Evolutionary conservation across 345 rosid genomes (phyloP).

Genomic region (Cardiospermum halicacabum): DNA sequence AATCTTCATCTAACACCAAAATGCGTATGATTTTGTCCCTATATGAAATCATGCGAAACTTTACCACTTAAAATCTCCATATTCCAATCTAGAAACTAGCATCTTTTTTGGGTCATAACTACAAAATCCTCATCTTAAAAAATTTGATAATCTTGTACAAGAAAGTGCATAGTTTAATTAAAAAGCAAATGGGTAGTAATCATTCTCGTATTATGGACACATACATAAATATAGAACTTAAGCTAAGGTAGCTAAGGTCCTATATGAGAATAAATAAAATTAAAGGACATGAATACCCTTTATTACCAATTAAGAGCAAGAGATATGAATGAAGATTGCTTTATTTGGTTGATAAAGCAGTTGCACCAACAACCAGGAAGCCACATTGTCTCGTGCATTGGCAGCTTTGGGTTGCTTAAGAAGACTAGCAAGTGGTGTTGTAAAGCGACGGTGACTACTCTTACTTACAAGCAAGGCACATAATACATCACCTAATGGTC

Average conservation of each 20-base stretch:
- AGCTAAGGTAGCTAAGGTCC: too few species aligned
- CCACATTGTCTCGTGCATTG: slow-evolving; percentile 22
- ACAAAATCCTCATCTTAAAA: slow-evolving; percentile 14
- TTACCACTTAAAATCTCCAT: not conserved
- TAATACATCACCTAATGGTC: slow-evolving; percentile 5
- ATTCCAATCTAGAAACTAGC: not conserved
- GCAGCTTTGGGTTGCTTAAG: slow-evolving; percentile 44
- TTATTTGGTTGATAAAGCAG: slow-evolving; percentile 20
- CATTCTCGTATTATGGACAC: slow-evolving; percentile 25
- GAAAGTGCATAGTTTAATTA: slow-evolving; percentile 9
- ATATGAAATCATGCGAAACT: not conserved
- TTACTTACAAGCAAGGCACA: slow-evolving; percentile 36
- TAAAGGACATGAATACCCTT: slow-evolving; percentile 6
- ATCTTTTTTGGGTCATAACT: slow-evolving; percentile 4
- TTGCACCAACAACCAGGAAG: slow-evolving; percentile 25
- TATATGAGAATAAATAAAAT: not conserved
- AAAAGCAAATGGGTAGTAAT: slow-evolving; percentile 20
- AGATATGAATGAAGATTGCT: too few species aligned
- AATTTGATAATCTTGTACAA: not conserved
- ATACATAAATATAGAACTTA: not conserved
- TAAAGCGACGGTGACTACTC: slow-evolving; percentile 35
- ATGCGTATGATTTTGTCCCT: not conserved
- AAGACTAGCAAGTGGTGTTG: slow-evolving; percentile 20
- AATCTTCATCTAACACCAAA: not conserved
- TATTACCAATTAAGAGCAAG: not conserved